Evolutionary conservation across 2,329 filamentous ascomycete genomes (phyloP), one percentile per base, ranked within the genome.

Genomic region (Claviceps lovelessii): DNA sequence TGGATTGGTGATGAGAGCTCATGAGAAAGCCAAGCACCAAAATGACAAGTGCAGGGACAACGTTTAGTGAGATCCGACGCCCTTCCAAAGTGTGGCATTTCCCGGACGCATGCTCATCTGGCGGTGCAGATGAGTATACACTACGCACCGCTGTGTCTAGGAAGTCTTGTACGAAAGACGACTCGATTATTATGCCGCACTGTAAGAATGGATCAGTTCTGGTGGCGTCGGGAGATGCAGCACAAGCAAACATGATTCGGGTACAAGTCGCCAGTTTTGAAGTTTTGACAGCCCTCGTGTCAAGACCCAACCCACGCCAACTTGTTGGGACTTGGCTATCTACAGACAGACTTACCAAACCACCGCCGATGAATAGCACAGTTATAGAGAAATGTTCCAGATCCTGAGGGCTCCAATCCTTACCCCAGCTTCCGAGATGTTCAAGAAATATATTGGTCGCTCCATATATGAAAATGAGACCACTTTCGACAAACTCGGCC

Each of bases 361-460:
- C 91, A 60, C 90, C 91, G 54, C 91, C 91, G 58, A 96, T 88
- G 73, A 97, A 97, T 67, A 97, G 81, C 49, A 96, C 77, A 0
- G 91, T 90, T 63, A 97, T 96, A 13, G 90, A 91, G 49, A 95
- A 74, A 68, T 97, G 93, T 70, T 97, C 90, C 23, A 97, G 73
- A 66, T 97, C 91, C 57, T 85, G 80, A 0, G 88, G 72, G 53
- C 78, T 83, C 85, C 90, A 97, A 53, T 70, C 76, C 13, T 75
- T 72, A 39, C 86, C 88, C 77, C 81, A 84, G 52, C 78, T 80
- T 54, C 84, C 83, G 31, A 97, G 76, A 65, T 95, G 91, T 69
- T 97, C 91, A 35, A 97, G 75, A 69, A 95, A 96, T 55, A 97
- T 84, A 68, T 97, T 96, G 57, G 85, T 91, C 2, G 82, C 76